These are phyloP conservation scores for Parachlorella kessleri DNA, from an alignment of 139 green algal genomes.

Conservation along the genomic window DNA sequence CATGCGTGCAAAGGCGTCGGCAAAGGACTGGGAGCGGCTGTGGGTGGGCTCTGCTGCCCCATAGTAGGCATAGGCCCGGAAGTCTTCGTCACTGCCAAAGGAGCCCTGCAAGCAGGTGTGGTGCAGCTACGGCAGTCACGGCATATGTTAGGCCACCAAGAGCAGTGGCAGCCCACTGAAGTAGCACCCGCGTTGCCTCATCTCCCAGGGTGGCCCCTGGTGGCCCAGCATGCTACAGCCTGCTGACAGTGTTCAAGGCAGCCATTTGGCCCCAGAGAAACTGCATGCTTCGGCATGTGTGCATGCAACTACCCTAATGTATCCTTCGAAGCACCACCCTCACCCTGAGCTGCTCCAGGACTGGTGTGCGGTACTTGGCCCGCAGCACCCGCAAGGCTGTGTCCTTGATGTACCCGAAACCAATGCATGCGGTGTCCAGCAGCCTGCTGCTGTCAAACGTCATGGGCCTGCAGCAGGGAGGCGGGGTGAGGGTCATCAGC, in stretches of 20 bases:
- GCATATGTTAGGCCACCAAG: too few relatives aligned
- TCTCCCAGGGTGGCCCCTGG: neutral
- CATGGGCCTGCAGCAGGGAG: too few relatives aligned
- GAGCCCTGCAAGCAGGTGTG: neutral
- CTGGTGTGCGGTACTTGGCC: slow-evolving; percentile 34
- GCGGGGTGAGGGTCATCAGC: too few relatives aligned
- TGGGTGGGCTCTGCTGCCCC: neutral
- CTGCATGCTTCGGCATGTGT: too few relatives aligned
- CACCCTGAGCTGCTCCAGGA: slow-evolving; percentile 22
- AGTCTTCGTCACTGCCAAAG: slow-evolving; percentile 1
- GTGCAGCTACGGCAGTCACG: too few relatives aligned
- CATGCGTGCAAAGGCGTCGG: neutral
- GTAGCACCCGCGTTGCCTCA: neutral
- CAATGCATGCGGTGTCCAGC: slow-evolving; percentile 52
- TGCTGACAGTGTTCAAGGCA: neutral
- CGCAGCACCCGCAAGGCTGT: slow-evolving; percentile 40
- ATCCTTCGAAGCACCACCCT: too few relatives aligned
- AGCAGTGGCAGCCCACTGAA: too few relatives aligned
- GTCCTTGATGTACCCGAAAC: slow-evolving; percentile 41
- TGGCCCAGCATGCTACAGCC: neutral
- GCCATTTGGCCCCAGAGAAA: neutral
- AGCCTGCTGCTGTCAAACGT: slow-evolving; percentile 63
- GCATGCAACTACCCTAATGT: too few relatives aligned
- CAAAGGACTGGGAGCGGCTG: neutral
- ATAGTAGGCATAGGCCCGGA: neutral